phyloP scores from a whole-genome alignment of 495 filamentous ascomycete genomes.

The Annulohypoxylon nitens region DNA sequence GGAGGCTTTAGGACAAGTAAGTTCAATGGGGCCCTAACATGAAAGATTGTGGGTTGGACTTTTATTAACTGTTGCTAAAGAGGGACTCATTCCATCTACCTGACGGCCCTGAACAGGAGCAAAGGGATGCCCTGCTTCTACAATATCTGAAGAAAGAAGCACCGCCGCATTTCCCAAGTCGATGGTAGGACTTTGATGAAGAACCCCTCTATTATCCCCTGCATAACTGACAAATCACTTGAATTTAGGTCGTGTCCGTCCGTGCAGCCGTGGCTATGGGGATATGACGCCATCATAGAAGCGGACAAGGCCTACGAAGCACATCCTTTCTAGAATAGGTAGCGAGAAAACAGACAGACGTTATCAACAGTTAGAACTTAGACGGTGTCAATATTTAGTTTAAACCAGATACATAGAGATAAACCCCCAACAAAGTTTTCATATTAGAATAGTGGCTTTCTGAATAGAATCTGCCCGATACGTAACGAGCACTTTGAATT shows the following conservation, averaged over 20 bases:
- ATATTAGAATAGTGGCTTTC: background rate
- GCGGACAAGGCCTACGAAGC: conserved; percentile 62
- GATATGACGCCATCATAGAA: conserved; percentile 66
- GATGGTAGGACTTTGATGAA: conserved; percentile 31
- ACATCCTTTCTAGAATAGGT: conserved; percentile 51
- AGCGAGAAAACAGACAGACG: background rate
- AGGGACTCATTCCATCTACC: conserved; percentile 71
- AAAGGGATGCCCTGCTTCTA: conserved; percentile 64
- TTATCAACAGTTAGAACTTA: too few relatives aligned
- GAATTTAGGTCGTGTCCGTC: conserved; percentile 66
- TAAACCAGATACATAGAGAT: background rate
- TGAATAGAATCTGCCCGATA: background rate
- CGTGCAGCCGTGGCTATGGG: conserved; percentile 67
- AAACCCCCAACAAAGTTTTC: background rate
- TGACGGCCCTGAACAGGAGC: conserved; percentile 67
- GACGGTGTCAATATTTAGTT: background rate
- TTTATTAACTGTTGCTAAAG: conserved; percentile 66
- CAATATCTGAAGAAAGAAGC: conserved; percentile 53
- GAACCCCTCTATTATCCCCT: background rate
- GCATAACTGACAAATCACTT: conserved; percentile 14
- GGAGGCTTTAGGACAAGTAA: conserved; percentile 51
- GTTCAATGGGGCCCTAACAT: conserved; percentile 43
- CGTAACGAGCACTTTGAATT: background rate
- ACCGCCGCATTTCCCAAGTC: conserved; percentile 36
- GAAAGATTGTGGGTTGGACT: too few relatives aligned